Base-by-base conservation (phyloP, 805 yeast species). In the Scheffersomyces stipitis region DNA sequence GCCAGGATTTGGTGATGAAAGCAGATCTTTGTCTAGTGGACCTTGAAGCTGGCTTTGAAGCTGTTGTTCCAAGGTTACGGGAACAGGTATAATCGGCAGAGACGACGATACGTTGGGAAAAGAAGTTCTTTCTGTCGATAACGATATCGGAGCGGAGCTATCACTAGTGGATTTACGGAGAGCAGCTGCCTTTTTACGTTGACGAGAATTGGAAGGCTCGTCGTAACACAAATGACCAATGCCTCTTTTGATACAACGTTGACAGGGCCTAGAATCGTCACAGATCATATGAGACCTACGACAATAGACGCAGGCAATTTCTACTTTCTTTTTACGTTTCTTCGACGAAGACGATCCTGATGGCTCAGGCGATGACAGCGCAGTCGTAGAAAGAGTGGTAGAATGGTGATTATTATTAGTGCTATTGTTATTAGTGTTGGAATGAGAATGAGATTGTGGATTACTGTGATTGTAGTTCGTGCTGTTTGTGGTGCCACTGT, bases 281-380 rank as follows among this genome's bases (percentile, higher is more conserved):
- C 98, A 90, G 20, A 88, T 85, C 90, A 90, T 86, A 58, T 90
- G 98, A 0, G 96, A 86, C 37, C 98, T 69, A 27, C 96, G 76
- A 57, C 97, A 90, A 54, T 86, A 90, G 1, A 90, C 84, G 63
- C 98, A 90, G 0, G 98, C 95, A 33, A 73, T 66, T 15, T 68
- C 75, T 10, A 75, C 78, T 51, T 80, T 78, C 52, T 75, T 64
- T 58, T 71, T 76, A 36, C 76, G 62, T 32, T 51, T 53, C 37
- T 48, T 49, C 18, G 40, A n/a, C n/a, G 44, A n/a, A n/a, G n/a
- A n/a, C n/a, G n/a, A n/a, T n/a, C n/a, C n/a, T n/a, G n/a, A n/a
- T n/a, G n/a, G n/a, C n/a, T n/a, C n/a, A n/a, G n/a, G n/a, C n/a
- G n/a, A n/a, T n/a, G n/a, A n/a, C n/a, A n/a, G n/a, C n/a, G n/a